A percentile compares a stretch with the other conserved stretches of the same genome.
These are phyloP conservation scores for Acanthamoeba lenticulata DNA, from an alignment of 208 protist species.

Conservation along the genomic window DNA sequence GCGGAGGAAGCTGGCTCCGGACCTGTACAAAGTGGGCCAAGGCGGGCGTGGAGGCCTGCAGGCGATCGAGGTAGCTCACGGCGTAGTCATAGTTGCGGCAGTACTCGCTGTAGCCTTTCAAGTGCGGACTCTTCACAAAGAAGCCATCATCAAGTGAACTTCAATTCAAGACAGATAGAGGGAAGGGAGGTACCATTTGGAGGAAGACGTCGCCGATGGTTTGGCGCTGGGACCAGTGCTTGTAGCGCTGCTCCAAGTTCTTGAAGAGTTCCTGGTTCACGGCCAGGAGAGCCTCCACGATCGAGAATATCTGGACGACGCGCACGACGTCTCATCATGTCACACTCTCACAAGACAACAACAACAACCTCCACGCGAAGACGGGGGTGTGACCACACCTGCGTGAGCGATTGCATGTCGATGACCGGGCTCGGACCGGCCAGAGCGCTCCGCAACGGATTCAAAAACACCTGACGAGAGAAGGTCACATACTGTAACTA, in stretches of 20 bases:
- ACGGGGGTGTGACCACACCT: neutral
- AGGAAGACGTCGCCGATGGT: conserved; percentile 28
- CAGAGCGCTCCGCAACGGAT: neutral
- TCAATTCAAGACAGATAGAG: neutral
- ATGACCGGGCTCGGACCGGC: neutral
- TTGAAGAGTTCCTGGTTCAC: conserved; percentile 25
- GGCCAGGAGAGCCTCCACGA: conserved; percentile 11
- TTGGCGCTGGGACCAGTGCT: conserved; percentile 11
- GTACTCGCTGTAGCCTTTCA: conserved; percentile 60
- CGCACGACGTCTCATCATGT: too few species aligned
- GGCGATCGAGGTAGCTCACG: conserved; percentile 44
- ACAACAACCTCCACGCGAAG: neutral
- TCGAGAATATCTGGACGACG: neutral
- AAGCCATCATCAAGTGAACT: too few species aligned
- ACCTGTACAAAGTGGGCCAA: conserved; percentile 14
- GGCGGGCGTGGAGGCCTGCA: conserved; percentile 35
- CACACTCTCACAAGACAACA: too few species aligned
- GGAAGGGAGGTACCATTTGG: conserved; percentile 35
- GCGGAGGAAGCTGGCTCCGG: neutral
- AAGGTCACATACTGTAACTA: neutral
- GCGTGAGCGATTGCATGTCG: conserved; percentile 19
- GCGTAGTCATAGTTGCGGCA: conserved; percentile 55
- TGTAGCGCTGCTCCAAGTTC: conserved; percentile 18
- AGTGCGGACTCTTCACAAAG: neutral
- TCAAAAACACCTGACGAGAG: neutral